A percentile compares a stretch with the other conserved stretches of the same genome.
Evolutionary conservation across 306 rosid species (phyloP).

Genomic region (Lupinus albus): DNA sequence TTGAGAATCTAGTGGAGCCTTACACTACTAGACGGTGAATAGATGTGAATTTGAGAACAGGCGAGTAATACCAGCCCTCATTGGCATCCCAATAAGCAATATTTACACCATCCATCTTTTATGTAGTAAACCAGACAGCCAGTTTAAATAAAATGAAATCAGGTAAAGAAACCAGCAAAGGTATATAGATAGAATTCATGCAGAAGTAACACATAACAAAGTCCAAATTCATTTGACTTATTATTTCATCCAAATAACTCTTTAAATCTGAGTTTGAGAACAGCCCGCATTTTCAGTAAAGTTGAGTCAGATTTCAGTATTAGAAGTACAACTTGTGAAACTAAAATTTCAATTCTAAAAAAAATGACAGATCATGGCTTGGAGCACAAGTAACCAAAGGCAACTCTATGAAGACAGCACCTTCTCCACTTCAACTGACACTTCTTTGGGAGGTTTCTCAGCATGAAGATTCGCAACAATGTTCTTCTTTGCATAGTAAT

Average conservation of each 20-base stretch:
- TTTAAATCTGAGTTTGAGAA: constrained; percentile 57
- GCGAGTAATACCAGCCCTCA: no score
- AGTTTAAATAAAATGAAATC: not conserved
- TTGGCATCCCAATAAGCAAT: no score
- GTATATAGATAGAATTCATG: not conserved
- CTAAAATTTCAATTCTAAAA: constrained; percentile 1
- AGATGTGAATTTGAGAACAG: no score
- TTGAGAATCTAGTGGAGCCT: no score
- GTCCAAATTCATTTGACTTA: constrained; percentile 24
- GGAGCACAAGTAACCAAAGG: not conserved
- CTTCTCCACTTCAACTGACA: constrained; percentile 75
- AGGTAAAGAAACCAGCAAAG: not conserved
- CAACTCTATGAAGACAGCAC: constrained; percentile 61
- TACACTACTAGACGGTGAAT: no score
- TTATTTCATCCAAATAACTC: constrained; percentile 53
- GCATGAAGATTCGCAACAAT: constrained; percentile 81
- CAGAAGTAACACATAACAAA: constrained; percentile 3
- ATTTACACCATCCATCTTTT: not conserved
- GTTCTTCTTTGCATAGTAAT: constrained; percentile 75
- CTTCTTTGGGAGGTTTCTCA: constrained; percentile 86
- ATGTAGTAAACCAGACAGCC: not conserved
- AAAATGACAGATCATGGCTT: constrained; percentile 26
- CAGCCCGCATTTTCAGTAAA: constrained; percentile 56
- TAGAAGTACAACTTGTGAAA: constrained; percentile 37
- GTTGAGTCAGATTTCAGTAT: constrained; percentile 45